Conservation (phyloP, 441 rosid genomes). For the Rhodomyrtus psidioides region DNA sequence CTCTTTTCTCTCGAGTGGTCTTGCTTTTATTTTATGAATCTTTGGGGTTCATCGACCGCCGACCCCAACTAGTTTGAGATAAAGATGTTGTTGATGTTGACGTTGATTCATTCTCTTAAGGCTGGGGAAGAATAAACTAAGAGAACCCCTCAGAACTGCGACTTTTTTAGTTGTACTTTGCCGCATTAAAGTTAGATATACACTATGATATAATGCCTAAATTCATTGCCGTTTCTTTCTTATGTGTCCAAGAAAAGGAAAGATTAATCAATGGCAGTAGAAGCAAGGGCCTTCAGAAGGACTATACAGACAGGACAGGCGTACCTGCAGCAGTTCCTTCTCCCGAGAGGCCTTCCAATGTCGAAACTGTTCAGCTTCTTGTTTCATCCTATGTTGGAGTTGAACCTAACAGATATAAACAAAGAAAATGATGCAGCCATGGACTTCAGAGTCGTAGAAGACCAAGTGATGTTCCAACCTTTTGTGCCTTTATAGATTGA, state of each 20-base stretch:
- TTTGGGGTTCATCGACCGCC: no score
- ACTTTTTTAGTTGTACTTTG: neutral
- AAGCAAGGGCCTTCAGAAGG: neutral
- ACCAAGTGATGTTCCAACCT: constrained; percentile 35
- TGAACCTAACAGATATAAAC: constrained; percentile 37
- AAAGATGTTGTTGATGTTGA: no score
- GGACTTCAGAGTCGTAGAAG: neutral
- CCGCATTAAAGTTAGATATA: neutral
- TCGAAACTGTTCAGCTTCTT: constrained; percentile 71
- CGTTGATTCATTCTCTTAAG: neutral
- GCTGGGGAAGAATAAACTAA: neutral
- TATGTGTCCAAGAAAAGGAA: neutral
- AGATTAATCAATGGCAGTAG: neutral
- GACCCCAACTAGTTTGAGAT: no score
- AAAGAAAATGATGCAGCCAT: neutral
- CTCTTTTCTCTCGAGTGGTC: no score
- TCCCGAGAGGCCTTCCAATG: constrained; percentile 68
- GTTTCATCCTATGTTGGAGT: constrained; percentile 61
- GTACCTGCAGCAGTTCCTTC: constrained; percentile 65
- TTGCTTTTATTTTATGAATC: no score
- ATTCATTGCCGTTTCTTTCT: neutral
- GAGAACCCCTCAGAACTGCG: neutral
- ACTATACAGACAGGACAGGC: neutral
- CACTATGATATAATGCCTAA: neutral
- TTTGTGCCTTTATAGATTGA: constrained; percentile 90